A percentile compares a stretch with the other conserved stretches of the same genome.
phyloP scores from a whole-genome alignment of 2,329 filamentous ascomycete genomes.

The Corniculantispora saksenae region DNA sequence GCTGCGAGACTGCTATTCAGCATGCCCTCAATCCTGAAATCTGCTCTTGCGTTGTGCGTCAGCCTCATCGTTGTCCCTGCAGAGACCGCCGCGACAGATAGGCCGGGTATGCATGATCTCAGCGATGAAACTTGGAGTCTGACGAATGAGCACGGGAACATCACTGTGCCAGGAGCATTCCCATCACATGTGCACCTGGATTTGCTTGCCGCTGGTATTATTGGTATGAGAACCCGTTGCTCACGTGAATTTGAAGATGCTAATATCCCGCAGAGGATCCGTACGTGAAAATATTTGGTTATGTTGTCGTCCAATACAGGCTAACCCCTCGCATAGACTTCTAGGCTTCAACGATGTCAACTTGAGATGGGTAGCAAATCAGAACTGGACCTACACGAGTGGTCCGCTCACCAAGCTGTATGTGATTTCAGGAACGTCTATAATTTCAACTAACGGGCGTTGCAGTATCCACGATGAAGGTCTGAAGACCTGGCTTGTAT shows the following conservation, averaged over 20 bases:
- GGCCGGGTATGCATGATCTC: background rate
- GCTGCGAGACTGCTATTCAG: too few relatives aligned
- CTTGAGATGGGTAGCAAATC: constrained; percentile 55
- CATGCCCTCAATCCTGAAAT: too few relatives aligned
- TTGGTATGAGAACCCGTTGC: constrained; percentile 41
- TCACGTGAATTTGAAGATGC: background rate
- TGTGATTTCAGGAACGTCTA: constrained; percentile 31
- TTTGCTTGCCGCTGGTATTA: constrained; percentile 52
- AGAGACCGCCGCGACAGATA: too few relatives aligned
- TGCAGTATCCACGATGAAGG: constrained; percentile 28
- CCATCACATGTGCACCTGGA: constrained; percentile 63
- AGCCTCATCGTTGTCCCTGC: too few relatives aligned
- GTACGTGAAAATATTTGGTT: background rate
- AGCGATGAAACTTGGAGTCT: constrained; percentile 6
- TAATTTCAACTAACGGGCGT: constrained; percentile 5
- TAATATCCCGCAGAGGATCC: constrained; percentile 1
- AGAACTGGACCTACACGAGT: constrained; percentile 63
- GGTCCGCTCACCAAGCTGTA: constrained; percentile 19
- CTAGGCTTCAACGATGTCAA: constrained; percentile 59
- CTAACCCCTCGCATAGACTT: background rate
- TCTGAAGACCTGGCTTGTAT: constrained; percentile 52
- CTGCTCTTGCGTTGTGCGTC: too few relatives aligned
- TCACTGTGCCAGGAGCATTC: constrained; percentile 50
- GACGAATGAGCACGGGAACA: constrained; percentile 16
- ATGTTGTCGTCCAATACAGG: background rate